Evolutionary conservation across 1,284 basidiomycete species (phyloP).

Genomic region (Cryptococcus floricola): DNA sequence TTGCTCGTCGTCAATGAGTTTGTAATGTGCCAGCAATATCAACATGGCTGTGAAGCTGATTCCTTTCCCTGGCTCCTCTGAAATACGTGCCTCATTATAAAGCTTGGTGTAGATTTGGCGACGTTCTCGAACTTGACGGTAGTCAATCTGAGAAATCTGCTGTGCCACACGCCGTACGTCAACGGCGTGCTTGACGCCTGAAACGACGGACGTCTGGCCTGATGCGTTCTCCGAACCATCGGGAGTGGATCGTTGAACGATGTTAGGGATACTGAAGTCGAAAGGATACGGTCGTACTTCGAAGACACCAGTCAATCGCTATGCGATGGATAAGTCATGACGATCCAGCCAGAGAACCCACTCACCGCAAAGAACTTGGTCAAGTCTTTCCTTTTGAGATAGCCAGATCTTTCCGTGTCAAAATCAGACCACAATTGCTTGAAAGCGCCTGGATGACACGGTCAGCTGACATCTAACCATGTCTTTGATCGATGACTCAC

Average conservation of each 20-base stretch:
- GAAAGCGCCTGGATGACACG: slow-evolving; percentile 56
- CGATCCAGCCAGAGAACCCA: slow-evolving; percentile 11
- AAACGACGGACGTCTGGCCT: slow-evolving; percentile 21
- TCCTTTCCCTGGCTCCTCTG: slow-evolving; percentile 66
- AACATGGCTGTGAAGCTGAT: slow-evolving; percentile 93
- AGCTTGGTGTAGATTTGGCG: slow-evolving; percentile 68
- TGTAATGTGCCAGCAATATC: slow-evolving; percentile 81
- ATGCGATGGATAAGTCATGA: neutral
- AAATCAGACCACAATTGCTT: slow-evolving; percentile 91
- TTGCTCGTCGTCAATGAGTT: slow-evolving; percentile 81
- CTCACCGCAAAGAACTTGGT: slow-evolving; percentile 77
- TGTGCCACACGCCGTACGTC: slow-evolving; percentile 62
- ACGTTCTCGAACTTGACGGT: slow-evolving; percentile 59
- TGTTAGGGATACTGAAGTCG: slow-evolving; percentile 61
- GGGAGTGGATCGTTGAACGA: slow-evolving; percentile 50
- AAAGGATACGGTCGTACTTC: slow-evolving; percentile 77
- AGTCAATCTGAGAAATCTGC: slow-evolving; percentile 64
- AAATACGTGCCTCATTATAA: slow-evolving; percentile 78
- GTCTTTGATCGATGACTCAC: slow-evolving; percentile 39
- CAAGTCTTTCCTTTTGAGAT: slow-evolving; percentile 67
- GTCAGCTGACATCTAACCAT: neutral
- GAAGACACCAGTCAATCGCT: slow-evolving; percentile 57
- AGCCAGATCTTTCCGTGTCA: slow-evolving; percentile 73
- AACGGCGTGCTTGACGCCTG: slow-evolving; percentile 53
- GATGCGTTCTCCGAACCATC: slow-evolving; percentile 27